Evolutionary conservation across 1,139 yeast genomes (phyloP), one percentile per base, ranked within the genome.

Genomic region (Hansenula lynferdii): DNA sequence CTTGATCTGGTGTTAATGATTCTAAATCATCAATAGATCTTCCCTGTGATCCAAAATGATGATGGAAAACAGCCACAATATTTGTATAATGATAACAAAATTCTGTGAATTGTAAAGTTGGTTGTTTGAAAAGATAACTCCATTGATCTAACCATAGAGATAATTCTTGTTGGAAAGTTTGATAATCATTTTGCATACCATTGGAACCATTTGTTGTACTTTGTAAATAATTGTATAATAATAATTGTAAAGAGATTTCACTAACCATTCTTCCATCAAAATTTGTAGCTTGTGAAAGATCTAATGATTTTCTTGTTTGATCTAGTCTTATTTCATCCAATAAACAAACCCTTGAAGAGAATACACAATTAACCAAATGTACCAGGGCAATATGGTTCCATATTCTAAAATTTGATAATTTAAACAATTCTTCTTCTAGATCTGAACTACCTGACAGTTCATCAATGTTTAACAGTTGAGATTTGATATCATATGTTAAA

Each of bases 251-350:
- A 16, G 80, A 75, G 38, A 84, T 80, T 58, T 85, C 95, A 39
- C 90, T 83, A 14, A 85, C 83, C 80, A 85, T 84, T 44, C 95
- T 63, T 12, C 89, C 90, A 55, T 85, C 95, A 54, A 85, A 85
- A 51, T 83, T 83, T 4, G 92, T 83, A 0, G 92, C 79, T 33
- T 76, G 69, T 2, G 80, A 70, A 28, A 82, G 63, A 29, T 80
- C 77, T 34, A 82, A 63, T 1, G 83, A 74, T 8, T 82, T 70
- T 18, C 77, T 70, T 42, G 89, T 80, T 48, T 77, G 73, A 45
- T 75, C 78, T 37, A 84, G 60, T 42, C 90, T 64, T 27, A 73
- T 67, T 45, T 77, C 82, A 54, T 84, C 92, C 8, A 85, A 61
- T n/a, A 83, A 66, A 50, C 90, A 80, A 73, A 79, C 79, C 48